Base-by-base conservation (phyloP, 73 alveolate species). In the Uronychia binucleata region DNA sequence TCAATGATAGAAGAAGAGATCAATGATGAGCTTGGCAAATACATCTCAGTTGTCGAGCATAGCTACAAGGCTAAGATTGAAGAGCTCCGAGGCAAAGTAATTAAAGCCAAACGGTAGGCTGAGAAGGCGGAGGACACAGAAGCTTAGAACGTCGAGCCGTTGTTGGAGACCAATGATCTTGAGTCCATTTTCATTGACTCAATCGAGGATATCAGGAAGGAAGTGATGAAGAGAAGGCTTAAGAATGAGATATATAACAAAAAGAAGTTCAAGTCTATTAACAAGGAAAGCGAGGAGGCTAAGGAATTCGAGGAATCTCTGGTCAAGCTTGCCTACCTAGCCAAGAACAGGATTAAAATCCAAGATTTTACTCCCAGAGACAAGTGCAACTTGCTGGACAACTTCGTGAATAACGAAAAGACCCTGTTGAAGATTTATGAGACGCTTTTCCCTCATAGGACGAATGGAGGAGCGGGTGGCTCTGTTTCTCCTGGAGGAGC, bases 131-230 rank as follows among this genome's bases (percentile, higher is more conserved):
- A 46, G 67, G 19, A 11, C n/a, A 46, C n/a, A 11, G 67, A 82
- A 33, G 80, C 92, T 77, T 87, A 80, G 11, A 88, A 79, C 30
- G 91, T 89, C 57, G 77, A 88, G 58, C 81, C n/a, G 25, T 90
- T 58, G 34, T 74, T 93, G 14, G 91, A 88, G 33, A 87, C 93
- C 75, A 90, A 94, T 59, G 99, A 96, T 57, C 88, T 94, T 8
- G 99, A 96, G 59, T 46, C 86, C 30, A 80, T 96, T 58, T 96
- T 96, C 86, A 91, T 96, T 19, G 99, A 96, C 26, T 96, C 98
- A 86, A 94, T 96, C 75, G 99, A 96, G 86, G 96, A 93, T 58
- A 97, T 96, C 60, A 87, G 99, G 77, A 96, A 95, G 80, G 97
- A 96, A 77, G 91, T 96, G 46, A 84, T 94, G 88, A 96, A 90